Evolutionary conservation across 2,329 filamentous ascomycete genomes (phyloP), one percentile per base, ranked within the genome.

Genomic region (Aureobasidium namibiae): DNA sequence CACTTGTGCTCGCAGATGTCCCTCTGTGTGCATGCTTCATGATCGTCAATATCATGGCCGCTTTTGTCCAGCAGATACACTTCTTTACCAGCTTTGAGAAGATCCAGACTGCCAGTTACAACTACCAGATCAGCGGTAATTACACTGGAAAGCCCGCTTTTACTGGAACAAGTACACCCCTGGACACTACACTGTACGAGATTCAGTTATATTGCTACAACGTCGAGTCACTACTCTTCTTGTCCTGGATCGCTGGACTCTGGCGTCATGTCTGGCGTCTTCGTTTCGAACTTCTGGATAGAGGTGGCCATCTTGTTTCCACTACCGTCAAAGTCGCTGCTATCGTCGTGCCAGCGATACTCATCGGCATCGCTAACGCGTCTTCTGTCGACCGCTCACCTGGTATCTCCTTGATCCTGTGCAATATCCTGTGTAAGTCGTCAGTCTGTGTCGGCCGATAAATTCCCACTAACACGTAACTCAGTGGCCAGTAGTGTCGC

Each of bases 161-260:
- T 16, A 57, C 54, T n/a, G 54, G 54, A 26, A 57, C 54, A 3
- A 4, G 48, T 23, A 46, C 42, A 14, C 42, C 54, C 2, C 16
- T 57, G 16, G 42, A 57, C 11, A 57, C 34, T 14, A 21, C 31
- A 2, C 24, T 57, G 2, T 57, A 57, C 18, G 54, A 57, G 24
- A 57, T 57, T 1, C 54, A 57, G 11, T 9, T 57, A 23, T 57
- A 57, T 31, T 57, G 54, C 54, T 57, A 57, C 33, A 57, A 57
- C n/a, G 54, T 57, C 10, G 41, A 46, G 31, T 57, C 54, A 16
- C 14, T 57, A n/a, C 23, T 57, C 16, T 57, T 57, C 24, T 33
- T 57, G 23, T 46, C 29, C 2, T 57, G 54, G 54, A 57, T 57
- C 4, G 42, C 54, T 23, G 54, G 54, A 13, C 42, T 57, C 5